A percentile compares a stretch with the other conserved stretches of the same genome.
These are phyloP conservation scores for Halteria grandinella DNA, from an alignment of 73 alveolate species.

Conservation along the genomic window DNA sequence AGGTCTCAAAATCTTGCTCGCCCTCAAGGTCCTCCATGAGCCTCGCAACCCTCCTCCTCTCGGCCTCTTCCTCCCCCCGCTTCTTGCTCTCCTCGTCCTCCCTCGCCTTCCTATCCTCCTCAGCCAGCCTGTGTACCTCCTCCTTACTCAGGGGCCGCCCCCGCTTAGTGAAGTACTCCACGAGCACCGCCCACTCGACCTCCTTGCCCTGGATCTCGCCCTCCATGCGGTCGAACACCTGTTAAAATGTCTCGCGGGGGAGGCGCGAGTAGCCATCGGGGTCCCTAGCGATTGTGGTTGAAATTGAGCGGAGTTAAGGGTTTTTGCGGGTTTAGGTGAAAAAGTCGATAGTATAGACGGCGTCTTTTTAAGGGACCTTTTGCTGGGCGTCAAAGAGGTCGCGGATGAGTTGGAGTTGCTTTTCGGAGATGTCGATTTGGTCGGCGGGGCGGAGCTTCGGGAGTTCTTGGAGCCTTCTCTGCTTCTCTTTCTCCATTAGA, in stretches of 20 bases:
- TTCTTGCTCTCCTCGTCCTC: constrained; percentile 46
- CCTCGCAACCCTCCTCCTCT: constrained; percentile 41
- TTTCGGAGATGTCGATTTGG: constrained; percentile 53
- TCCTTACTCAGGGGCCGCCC: constrained; percentile 80
- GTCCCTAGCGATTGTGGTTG: constrained; percentile 61
- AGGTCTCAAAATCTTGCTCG: constrained; percentile 32
- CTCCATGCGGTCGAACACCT: constrained; percentile 83
- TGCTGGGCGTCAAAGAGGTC: constrained; percentile 60
- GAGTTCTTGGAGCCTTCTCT: constrained; percentile 43
- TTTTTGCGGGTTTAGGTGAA: constrained; percentile 46
- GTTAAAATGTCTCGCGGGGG: constrained; percentile 70
- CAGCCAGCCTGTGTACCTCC: constrained; percentile 47
- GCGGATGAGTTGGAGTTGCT: constrained; percentile 40
- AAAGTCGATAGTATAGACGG: constrained; percentile 48
- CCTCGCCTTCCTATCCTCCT: constrained; percentile 39
- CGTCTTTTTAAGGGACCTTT: not conserved
- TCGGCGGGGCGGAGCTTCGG: constrained; percentile 61
- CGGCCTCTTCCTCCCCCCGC: constrained; percentile 32
- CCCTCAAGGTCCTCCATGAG: constrained; percentile 31
- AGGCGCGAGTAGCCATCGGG: constrained; percentile 66
- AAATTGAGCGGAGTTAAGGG: constrained; percentile 43
- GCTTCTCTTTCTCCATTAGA: constrained; percentile 55
- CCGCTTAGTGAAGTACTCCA: constrained; percentile 81
- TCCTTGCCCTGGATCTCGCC: constrained; percentile 54
- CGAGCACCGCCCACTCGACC: constrained; percentile 76